Conservation (phyloP, 306 rosid genomes). For the Gleditsia sinensis region DNA sequence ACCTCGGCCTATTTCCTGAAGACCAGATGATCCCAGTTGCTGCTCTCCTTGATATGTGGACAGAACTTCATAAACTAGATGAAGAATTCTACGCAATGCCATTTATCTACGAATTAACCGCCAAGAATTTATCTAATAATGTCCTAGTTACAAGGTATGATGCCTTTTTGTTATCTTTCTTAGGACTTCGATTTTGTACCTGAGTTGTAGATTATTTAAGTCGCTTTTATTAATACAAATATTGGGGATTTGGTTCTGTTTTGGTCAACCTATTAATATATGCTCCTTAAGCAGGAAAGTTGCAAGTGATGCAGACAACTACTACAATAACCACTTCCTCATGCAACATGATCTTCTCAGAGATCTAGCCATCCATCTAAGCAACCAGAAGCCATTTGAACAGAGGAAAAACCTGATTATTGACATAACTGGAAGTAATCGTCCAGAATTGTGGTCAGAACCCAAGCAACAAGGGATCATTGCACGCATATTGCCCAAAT, state of each 20-base stretch:
- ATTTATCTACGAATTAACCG: slow-evolving; percentile 37
- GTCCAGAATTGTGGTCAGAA: slow-evolving; percentile 60
- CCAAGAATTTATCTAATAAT: slow-evolving; percentile 46
- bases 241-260: slow-evolving; percentile 1
- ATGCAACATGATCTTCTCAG: slow-evolving; percentile 66
- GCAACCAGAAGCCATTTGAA: slow-evolving; percentile 34
- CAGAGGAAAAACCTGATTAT: slow-evolving; percentile 51
- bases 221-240: slow-evolving; percentile 9
- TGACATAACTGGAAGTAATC: slow-evolving; percentile 42
- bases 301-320: slow-evolving; percentile 46
- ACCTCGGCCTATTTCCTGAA: slow-evolving; percentile 72
- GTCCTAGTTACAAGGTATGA: slow-evolving; percentile 59
- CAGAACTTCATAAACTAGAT: slow-evolving; percentile 51
- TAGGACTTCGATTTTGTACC: not conserved
- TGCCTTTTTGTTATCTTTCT: slow-evolving; percentile 13
- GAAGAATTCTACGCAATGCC: slow-evolving; percentile 46
- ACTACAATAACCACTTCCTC: slow-evolving; percentile 59
- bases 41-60: slow-evolving; percentile 65
- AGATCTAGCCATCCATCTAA: slow-evolving; percentile 57
- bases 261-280: not conserved
- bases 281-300: slow-evolving; percentile 50
- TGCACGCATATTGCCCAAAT: slow-evolving; percentile 25
- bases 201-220: not conserved
- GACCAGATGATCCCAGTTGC: slow-evolving; percentile 64
- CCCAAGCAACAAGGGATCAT: slow-evolving; percentile 35